Evolutionary conservation across 2,329 filamentous ascomycete genomes (phyloP), one percentile per base, ranked within the genome.

Genomic region (Aureobasidium sp.): DNA sequence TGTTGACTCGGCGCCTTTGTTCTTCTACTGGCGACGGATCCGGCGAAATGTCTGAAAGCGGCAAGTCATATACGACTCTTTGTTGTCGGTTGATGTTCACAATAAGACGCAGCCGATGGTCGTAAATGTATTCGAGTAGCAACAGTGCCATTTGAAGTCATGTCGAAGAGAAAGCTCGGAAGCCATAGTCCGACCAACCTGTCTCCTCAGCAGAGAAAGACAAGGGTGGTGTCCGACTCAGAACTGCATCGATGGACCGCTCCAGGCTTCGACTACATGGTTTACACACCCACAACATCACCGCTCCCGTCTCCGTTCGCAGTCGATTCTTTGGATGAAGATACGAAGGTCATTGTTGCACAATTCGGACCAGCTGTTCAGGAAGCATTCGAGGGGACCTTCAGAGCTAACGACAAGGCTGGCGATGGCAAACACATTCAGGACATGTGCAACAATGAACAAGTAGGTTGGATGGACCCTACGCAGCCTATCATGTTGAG

Each of bases 11-110:
- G 3, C 45, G 45, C 25, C 45, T 48, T 48, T 51, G 29, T 51
- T 34, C 31, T n/a, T 51, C 25, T 25, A 4, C 12, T 15, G 3
- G 14, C 11, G 37, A 55, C 51, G 51, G 17, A 55, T 57, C 53
- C 53, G 53, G 39, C 53, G 29, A 36, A 44, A 17, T 45, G 11
- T 14, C 53, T n/a, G 53, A 36, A 57, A 57, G 29, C 53, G 53
- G 53, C n/a, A 45, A 27, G 25, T 25, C 9, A 57, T 5, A 31
- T 31, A 9, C 14, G 27, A 52, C 15, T 34, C 22, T 20, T 27
- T 53, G 31, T 53, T 34, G n/a, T 41, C 36, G 34, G 14, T 7
- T 20, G 34, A 17, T n/a, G 4, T 41, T n/a, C 31, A 17, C 36
- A 29, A 41, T 53, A 39, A 53, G 49, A 39, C 39, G 34, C 17